Percentiles rank a stretch among this genome's conserved stretches.
Evolutionary conservation across 305 asterid species (phyloP).

Genomic region (Fraxinus platypoda): DNA sequence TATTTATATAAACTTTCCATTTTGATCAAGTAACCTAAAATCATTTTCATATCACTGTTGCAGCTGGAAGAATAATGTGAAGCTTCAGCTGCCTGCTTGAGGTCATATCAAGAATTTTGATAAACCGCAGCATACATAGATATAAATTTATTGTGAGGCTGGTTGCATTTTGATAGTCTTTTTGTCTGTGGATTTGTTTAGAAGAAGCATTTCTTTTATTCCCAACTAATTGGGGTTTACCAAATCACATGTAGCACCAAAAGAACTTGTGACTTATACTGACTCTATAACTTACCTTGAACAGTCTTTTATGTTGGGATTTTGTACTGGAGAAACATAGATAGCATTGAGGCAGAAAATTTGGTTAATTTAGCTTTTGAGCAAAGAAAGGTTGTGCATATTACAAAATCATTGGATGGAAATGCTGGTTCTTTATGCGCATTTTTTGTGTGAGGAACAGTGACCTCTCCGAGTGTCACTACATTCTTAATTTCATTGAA

Average conservation of each 20-base stretch:
- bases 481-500: too few relatives aligned
- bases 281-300: not conserved
- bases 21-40: not conserved
- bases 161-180: not conserved
- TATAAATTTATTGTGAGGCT: not conserved
- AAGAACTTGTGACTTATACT: not conserved
- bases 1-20: not conserved
- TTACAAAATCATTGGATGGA: not conserved
- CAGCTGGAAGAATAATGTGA: slow-evolving; percentile 90
- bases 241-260: not conserved
- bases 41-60: not conserved
- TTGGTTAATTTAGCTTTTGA: not conserved
- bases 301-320: not conserved
- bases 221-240: not conserved
- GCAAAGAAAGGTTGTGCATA: not conserved
- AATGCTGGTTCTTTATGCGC: not conserved
- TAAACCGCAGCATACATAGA: not conserved
- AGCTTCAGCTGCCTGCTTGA: slow-evolving; percentile 83
- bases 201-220: not conserved
- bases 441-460: not conserved
- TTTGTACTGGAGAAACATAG: not conserved
- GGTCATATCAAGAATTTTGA: slow-evolving; percentile 13
- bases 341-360: not conserved
- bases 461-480: not conserved
- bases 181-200: not conserved